Conservation (phyloP, 148 eudicot genomes). For the Mesembryanthemum crystallinum region DNA sequence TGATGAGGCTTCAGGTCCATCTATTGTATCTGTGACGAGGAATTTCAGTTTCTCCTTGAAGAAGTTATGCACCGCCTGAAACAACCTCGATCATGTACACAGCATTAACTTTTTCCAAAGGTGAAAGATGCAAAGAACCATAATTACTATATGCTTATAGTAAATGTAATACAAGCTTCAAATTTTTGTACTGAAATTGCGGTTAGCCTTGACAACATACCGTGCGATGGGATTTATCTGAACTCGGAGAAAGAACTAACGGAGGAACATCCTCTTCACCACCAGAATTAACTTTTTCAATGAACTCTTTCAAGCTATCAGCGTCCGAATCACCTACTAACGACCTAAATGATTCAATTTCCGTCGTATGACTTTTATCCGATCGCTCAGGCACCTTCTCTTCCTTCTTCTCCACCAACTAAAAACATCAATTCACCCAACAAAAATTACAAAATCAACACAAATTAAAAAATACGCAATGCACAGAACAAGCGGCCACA, state of each 20-base stretch:
- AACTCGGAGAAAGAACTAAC: constrained; percentile 73
- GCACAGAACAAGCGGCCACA: not conserved
- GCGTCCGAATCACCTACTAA: constrained; percentile 75
- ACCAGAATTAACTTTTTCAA: constrained; percentile 56
- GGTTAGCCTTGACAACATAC: constrained; percentile 31
- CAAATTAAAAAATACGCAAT: not conserved
- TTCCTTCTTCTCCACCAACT: constrained; percentile 66
- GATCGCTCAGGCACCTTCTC: constrained; percentile 39
- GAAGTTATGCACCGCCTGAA: constrained; percentile 87
- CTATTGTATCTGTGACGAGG: constrained; percentile 87
- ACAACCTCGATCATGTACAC: constrained; percentile 4
- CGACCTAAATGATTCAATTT: constrained; percentile 68
- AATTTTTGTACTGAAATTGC: not conserved
- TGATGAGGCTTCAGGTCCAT: constrained; percentile 67
- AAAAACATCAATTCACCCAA: not conserved
- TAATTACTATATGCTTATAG: too few species aligned
- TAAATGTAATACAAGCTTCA: not conserved
- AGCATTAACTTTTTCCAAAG: not conserved
- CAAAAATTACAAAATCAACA: not conserved
- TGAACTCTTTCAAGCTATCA: constrained; percentile 48
- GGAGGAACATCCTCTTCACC: constrained; percentile 41
- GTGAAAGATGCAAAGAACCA: too few species aligned
- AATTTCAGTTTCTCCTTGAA: constrained; percentile 82
- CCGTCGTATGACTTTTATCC: constrained; percentile 49
- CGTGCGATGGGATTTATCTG: constrained; percentile 85